A percentile compares a stretch with the other conserved stretches of the same genome.
These are phyloP conservation scores for Aspergillus quadricinctus DNA, from an alignment of 2,329 filamentous ascomycete genomes.

Conservation along the genomic window DNA sequence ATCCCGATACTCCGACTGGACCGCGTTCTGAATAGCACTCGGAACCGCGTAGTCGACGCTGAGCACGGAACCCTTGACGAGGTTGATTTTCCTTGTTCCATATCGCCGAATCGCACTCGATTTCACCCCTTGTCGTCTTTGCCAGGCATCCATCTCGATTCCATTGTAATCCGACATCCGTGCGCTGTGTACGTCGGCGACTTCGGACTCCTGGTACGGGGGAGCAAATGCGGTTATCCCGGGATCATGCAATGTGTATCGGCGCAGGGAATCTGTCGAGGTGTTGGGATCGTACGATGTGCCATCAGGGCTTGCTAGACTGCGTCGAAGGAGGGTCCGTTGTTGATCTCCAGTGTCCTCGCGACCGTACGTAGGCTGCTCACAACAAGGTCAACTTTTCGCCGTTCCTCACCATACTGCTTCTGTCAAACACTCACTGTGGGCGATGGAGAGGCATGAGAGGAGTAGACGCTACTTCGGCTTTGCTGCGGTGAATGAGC, in stretches of 20 bases:
- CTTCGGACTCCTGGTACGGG: constrained; percentile 57
- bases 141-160: constrained; percentile 60
- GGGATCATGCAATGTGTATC: constrained; percentile 35
- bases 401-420: background rate
- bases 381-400: background rate
- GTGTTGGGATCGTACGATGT: constrained; percentile 46
- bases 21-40: constrained; percentile 93
- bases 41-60: constrained; percentile 97
- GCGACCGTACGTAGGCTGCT: constrained; percentile 6
- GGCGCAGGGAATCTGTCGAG: constrained; percentile 27
- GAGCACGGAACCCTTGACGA: constrained; percentile 91
- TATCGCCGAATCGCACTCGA: constrained; percentile 67
- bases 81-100: constrained; percentile 94
- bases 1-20: constrained; percentile 84
- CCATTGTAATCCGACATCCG: constrained; percentile 42
- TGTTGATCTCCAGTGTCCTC: constrained; percentile 15
- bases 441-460: background rate
- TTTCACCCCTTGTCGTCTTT: constrained; percentile 66
- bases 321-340: constrained; percentile 24
- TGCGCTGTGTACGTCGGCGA: constrained; percentile 38
- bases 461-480: constrained; percentile 8
- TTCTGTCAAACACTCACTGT: background rate
- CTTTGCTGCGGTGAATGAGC: constrained; percentile 1
- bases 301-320: constrained; percentile 41
- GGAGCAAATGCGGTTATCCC: constrained; percentile 54